Evolutionary conservation across 441 rosid genomes (phyloP).

Genomic region (Corymbia calophylla): DNA sequence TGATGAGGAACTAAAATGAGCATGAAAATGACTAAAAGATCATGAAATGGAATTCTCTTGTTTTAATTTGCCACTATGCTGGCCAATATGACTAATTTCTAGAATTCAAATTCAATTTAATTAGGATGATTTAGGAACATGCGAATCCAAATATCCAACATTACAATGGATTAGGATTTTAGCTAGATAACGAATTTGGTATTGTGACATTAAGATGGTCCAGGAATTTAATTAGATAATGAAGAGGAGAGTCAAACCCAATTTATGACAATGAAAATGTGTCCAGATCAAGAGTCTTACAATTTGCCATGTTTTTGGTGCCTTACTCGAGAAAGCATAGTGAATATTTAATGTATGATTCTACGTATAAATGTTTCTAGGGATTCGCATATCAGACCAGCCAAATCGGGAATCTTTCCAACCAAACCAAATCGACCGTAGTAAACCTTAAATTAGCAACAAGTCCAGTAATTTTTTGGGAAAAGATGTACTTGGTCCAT

Average conservation of each 20-base stretch:
- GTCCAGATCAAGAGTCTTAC: neutral
- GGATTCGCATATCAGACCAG: too few species aligned
- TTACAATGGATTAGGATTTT: neutral
- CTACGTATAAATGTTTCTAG: neutral
- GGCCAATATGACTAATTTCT: neutral
- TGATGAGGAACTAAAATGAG: neutral
- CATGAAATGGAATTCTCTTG: neutral
- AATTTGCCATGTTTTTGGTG: neutral
- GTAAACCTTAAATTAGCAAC: too few species aligned
- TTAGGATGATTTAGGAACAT: neutral
- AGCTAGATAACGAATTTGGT: neutral
- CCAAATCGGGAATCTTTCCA: too few species aligned
- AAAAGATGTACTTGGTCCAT: too few species aligned
- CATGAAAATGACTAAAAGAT: neutral
- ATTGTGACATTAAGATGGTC: neutral
- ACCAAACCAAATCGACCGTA: too few species aligned
- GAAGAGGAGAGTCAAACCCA: neutral
- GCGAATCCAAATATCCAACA: neutral
- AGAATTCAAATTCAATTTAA: neutral
- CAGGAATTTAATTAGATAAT: too few species aligned
- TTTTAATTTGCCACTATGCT: neutral
- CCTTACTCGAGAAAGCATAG: neutral
- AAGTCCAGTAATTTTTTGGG: too few species aligned
- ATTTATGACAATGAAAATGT: neutral
- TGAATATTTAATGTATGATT: neutral